Base-by-base conservation (phyloP, 768 basidiomycete species). In the Cystofilobasidium capitatum region DNA sequence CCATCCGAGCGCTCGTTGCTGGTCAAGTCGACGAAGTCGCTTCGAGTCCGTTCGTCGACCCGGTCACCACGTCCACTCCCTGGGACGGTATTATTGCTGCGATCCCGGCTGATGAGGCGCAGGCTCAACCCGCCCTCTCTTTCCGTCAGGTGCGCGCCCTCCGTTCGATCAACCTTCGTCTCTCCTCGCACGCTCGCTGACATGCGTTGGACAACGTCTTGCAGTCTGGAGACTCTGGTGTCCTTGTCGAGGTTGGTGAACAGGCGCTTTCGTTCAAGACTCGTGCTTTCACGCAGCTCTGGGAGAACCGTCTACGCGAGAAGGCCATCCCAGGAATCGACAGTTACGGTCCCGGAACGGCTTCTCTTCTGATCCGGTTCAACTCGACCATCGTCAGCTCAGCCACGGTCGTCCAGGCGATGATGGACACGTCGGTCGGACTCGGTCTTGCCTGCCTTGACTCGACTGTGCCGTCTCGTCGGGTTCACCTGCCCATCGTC, bases 171-270 rank as follows among this genome's bases (percentile, higher is more conserved):
- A 29, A 57, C 44, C 3, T 14, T n/a, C 14, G 42, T 58, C 9
- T 26, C 40, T 49, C 31, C 17, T 37, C 5, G 36, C 20, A 31
- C 29, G 22, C 51, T 35, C 42, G 47, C 33, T 58, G 40, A 35
- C 24, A 8, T 35, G n/a, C n/a, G n/a, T n/a, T n/a, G n/a, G n/a
- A n/a, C n/a, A n/a, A n/a, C n/a, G n/a, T 0, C 26, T 1, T 3
- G 14, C 58, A 85, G 84, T 84, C 85, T 2, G 86, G 86, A 0
- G 86, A 86, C 70, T 81, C 81, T 0, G 81, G 82, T 0, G 82
- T 88, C 57, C 79, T 86, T 1, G 80, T 86, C 14, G 86, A 86
- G 67, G 86, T 83, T 69, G 86, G 86, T 0, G 71, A 74, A 0
- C 82, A 83, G 81, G 76, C 73, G 31, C 77, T 86, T 0, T 82